Percentiles rank a stretch among this genome's conserved stretches.
Evolutionary conservation across 129 eudicot species (phyloP).

Genomic region (Flaveria trinervia): DNA sequence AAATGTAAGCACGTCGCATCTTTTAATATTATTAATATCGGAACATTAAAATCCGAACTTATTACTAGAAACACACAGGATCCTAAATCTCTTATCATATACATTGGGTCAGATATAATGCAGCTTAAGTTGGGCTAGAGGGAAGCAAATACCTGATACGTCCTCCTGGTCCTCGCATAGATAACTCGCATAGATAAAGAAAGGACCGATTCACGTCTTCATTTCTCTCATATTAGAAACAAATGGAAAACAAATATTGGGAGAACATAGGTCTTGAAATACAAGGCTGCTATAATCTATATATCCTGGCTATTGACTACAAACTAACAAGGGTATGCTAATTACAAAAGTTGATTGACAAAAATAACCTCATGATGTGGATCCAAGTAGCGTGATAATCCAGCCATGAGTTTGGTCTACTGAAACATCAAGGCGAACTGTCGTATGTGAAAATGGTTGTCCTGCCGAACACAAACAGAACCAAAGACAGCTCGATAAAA

Average conservation of each 20-base stretch:
- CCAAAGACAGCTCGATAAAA: slow-evolving; percentile 65
- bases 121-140: too few species aligned
- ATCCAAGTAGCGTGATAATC: background rate
- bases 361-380: background rate
- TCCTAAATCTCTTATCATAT: too few species aligned
- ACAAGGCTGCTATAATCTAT: too few species aligned
- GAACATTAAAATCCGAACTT: too few species aligned
- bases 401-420: background rate
- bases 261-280: background rate
- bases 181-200: background rate
- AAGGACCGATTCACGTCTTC: background rate
- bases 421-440: slow-evolving; percentile 18
- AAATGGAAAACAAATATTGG: background rate
- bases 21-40: too few species aligned
- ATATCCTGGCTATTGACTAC: background rate
- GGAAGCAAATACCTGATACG: too few species aligned
- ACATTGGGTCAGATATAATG: too few species aligned
- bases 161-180: background rate
- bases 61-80: too few species aligned
- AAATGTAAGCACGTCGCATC: background rate
- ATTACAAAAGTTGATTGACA: background rate
- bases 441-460: slow-evolving; percentile 52
- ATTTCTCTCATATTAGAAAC: background rate
- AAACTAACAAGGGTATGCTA: slow-evolving; percentile 12
- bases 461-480: slow-evolving; percentile 73